Base-by-base conservation (phyloP, 1,284 basidiomycete species). In the Microbotryum lychnidis-dioicae region DNA sequence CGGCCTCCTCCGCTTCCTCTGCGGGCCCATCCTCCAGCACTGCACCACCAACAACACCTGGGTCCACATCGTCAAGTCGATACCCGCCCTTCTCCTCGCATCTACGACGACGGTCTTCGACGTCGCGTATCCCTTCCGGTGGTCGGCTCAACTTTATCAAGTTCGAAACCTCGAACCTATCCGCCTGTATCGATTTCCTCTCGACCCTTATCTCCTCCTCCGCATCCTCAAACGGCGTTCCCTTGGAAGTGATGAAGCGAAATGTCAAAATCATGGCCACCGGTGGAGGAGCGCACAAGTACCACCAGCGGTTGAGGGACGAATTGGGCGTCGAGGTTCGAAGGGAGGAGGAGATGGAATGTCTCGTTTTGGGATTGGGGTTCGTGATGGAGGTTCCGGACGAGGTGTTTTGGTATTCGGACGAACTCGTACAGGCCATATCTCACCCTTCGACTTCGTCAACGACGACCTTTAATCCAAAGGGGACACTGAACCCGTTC, bases 381-480 rank as follows among this genome's bases (percentile, higher is more conserved):
- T 99, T 99, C 77, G 89, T 97, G 76, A 87, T 89, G 33, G 84
- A 91, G 73, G 96, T 99, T 63, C 94, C 94, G 37, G 87, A 96
- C 77, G 96, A 99, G 76, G 93, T 93, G 42, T 99, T 97, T 77
- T 97, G 87, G 81, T 98, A 97, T 79, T 96, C 92, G 51, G 96
- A 99, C 77, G 89, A 97, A 77, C 84, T 97, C 69, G 93, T 97
- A 57, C 86, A 90, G 65, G 75, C 86, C 57, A 85, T 91, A 31
- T 86, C 88, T 52, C 88, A 91, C 73, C 81, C 83, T 12, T 58
- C 70, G 47, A 61, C 60, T 20, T 57, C 56, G 29, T 50, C 60
- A 52, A 57, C 56, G 51, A 42, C 57, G 45, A 57, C 63, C 25
- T 64, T 58, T 18, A 58, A 54, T 12, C 57, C 54, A 42, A 29